Conservation (phyloP, 202 grass and related monocot species). For the Setaria viridis region DNA sequence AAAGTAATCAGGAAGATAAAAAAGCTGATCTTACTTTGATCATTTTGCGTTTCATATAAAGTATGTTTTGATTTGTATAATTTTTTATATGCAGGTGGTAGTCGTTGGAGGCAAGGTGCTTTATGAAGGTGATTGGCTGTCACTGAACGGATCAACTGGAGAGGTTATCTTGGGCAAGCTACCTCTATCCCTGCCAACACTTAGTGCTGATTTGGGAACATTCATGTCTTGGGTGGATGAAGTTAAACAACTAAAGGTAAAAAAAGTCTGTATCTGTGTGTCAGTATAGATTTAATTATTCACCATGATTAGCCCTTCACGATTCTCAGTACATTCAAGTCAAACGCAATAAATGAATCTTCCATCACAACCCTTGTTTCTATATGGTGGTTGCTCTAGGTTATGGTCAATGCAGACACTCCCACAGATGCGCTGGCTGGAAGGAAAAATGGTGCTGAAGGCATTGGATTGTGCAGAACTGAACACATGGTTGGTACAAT, state of each 20-base stretch:
- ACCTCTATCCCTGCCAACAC: slow-evolving; percentile 68
- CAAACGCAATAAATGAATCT: not conserved
- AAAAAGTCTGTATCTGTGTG: not conserved
- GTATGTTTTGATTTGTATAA: slow-evolving; percentile 24
- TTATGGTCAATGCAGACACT: slow-evolving; percentile 80
- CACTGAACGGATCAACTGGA: slow-evolving; percentile 91
- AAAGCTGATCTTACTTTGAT: slow-evolving; percentile 3
- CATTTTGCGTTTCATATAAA: not conserved
- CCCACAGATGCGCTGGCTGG: slow-evolving; percentile 82
- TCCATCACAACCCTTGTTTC: not conserved
- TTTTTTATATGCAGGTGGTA: slow-evolving; percentile 54
- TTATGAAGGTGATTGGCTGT: slow-evolving; percentile 89
- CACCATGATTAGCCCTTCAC: not conserved
- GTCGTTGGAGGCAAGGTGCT: slow-evolving; percentile 63
- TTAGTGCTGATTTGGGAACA: slow-evolving; percentile 77
- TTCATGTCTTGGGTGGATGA: slow-evolving; percentile 95
- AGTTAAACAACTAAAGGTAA: slow-evolving; percentile 84
- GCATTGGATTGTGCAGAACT: slow-evolving; percentile 94
- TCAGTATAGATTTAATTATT: not conserved
- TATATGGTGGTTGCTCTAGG: not conserved
- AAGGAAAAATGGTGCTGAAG: slow-evolving; percentile 91
- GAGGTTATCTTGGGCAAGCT: slow-evolving; percentile 88
- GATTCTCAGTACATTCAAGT: not conserved
- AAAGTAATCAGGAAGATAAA: not conserved
- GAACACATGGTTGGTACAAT: slow-evolving; percentile 81